A percentile compares a stretch with the other conserved stretches of the same genome.
phyloP scores from a whole-genome alignment of 495 filamentous ascomycete species.

The Peziza echinospora region DNA sequence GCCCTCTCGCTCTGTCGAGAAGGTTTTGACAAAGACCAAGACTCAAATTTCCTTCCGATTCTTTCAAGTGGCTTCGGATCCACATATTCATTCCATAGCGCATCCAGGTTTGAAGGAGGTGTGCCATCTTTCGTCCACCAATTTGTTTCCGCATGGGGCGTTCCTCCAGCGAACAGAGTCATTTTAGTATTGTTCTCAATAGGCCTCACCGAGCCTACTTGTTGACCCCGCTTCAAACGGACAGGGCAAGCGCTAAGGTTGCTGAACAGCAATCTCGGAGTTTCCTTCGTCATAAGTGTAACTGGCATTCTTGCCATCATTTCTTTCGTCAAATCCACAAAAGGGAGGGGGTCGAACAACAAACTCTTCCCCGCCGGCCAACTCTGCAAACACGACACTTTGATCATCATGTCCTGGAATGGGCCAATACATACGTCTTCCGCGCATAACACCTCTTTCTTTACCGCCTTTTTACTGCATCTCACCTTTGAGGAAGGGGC shows the following conservation, averaged over 20 bases:
- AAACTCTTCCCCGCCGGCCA: background rate
- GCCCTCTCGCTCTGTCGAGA: background rate
- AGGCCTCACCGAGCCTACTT: background rate
- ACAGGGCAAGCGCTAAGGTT: background rate
- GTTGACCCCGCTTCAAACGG: background rate
- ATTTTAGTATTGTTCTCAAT: background rate
- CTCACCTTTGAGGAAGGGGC: background rate
- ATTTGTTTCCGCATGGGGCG: too few species aligned
- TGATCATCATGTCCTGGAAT: background rate
- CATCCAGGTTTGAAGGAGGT: background rate
- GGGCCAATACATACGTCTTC: too few species aligned
- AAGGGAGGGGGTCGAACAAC: background rate
- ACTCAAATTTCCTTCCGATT: background rate
- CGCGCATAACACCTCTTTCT: background rate
- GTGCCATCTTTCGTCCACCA: too few species aligned
- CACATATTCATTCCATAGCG: background rate
- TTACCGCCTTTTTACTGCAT: background rate
- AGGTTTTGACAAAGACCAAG: background rate
- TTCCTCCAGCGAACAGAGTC: background rate
- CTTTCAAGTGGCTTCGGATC: background rate
- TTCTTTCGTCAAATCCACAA: background rate
- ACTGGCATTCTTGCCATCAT: background rate
- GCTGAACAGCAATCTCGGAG: background rate
- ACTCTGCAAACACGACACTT: background rate
- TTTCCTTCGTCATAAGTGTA: background rate